A percentile compares a stretch with the other conserved stretches of the same genome.
These are phyloP conservation scores for Pyronema omphalodes DNA, from an alignment of 495 filamentous ascomycete genomes.

Conservation along the genomic window DNA sequence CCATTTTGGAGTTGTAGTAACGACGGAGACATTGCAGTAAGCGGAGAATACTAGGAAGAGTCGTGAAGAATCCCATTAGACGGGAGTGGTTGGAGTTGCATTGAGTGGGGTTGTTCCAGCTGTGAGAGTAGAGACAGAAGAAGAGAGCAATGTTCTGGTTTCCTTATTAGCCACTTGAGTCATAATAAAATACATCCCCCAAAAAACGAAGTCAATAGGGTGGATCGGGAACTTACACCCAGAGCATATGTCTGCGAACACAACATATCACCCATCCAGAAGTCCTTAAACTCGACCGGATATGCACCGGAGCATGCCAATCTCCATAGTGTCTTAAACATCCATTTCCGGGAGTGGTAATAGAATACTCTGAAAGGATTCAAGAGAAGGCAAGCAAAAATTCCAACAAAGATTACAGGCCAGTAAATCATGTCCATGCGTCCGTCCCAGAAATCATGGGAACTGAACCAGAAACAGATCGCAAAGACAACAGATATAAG, in stretches of 20 bases:
- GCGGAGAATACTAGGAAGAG: constrained; percentile 72
- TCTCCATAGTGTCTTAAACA: constrained; percentile 42
- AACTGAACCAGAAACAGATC: constrained; percentile 73
- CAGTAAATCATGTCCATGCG: constrained; percentile 61
- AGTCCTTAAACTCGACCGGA: constrained; percentile 90
- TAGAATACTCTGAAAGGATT: constrained; percentile 58
- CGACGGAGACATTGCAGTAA: constrained; percentile 78
- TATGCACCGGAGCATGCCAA: constrained; percentile 68
- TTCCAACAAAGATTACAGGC: constrained; percentile 59
- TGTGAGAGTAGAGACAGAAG: constrained; percentile 72
- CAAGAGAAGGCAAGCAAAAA: constrained; percentile 50
- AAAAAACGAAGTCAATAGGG: neutral
- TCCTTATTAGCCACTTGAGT: neutral
- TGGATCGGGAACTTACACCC: constrained; percentile 41
- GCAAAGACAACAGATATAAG: constrained; percentile 38
- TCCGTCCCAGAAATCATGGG: constrained; percentile 37
- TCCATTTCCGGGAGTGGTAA: constrained; percentile 61
- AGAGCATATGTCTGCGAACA: constrained; percentile 84
- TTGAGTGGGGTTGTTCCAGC: constrained; percentile 48
- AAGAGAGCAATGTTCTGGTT: constrained; percentile 70
- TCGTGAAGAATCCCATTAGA: constrained; percentile 69
- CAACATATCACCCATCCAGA: constrained; percentile 94
- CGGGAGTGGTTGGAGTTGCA: constrained; percentile 80
- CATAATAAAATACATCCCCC: neutral
- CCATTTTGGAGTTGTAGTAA: constrained; percentile 67